Conservation (phyloP, 2,329 filamentous ascomycete species). For the Sclerotinia spermophila region DNA sequence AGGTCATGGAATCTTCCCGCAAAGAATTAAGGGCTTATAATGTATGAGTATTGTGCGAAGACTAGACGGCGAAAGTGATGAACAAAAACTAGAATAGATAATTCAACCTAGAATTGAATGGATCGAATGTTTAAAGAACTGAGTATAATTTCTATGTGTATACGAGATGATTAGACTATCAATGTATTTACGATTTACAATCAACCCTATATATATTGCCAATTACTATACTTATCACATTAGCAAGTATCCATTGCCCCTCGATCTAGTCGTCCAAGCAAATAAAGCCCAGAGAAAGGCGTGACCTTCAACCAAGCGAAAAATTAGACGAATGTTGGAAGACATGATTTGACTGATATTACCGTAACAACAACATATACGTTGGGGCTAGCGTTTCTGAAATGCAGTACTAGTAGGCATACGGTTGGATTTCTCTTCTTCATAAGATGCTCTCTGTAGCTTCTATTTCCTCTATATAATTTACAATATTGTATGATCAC, state of each 20-base stretch:
- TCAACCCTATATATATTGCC: no score
- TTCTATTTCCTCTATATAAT: neutral
- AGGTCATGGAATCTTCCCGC: no score
- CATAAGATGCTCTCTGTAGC: neutral
- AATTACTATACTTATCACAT: no score
- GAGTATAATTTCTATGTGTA: neutral
- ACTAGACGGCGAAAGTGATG: neutral
- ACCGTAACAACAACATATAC: neutral
- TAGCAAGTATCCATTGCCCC: neutral
- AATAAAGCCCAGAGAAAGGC: neutral
- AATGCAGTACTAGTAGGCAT: neutral
- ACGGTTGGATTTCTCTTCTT: neutral
- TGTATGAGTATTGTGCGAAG: fast-evolving
- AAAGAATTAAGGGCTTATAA: fast-evolving
- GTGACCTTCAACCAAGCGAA: neutral
- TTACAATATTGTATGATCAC: neutral
- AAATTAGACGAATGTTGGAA: neutral
- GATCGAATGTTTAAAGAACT: neutral
- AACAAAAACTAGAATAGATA: neutral
- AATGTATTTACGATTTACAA: no score
- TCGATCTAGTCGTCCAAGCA: neutral
- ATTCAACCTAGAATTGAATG: neutral
- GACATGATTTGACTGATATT: neutral
- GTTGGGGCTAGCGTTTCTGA: neutral
- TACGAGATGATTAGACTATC: neutral